Base-by-base conservation (phyloP, 2,329 filamentous ascomycete species). In the Hypomyces rosellus region DNA sequence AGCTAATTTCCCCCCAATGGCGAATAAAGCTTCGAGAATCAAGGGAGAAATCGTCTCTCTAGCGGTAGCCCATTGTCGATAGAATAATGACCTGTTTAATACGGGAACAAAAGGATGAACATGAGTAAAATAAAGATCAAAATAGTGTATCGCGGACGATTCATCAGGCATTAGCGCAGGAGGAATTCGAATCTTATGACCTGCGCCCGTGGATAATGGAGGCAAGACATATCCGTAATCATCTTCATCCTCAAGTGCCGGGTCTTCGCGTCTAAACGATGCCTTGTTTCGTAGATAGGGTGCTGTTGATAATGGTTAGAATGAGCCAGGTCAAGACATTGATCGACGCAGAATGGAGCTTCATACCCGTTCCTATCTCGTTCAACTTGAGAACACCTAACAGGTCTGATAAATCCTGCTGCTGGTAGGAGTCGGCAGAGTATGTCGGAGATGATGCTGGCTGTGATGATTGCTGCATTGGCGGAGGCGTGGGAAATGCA, bases 41-140 rank as follows among this genome's bases (percentile, higher is more conserved):
- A 97, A 74, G 1, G 92, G 91, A 0, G 93, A 96, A 30, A 97
- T 90, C 0, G 86, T 81, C n/a, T 86, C 80, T 52, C 88, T 81
- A 54, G 90, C 85, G 14, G 81, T 84, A 50, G 87, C 83, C 92
- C 92, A 97, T 69, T 96, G 90, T 40, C 89, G 84, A 62, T 93
- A 95, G 60, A 97, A 88, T 37, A 85, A 76, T 2, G 79, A 73
- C 61, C 89, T 88, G 69, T 93, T 91, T 48, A 97, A 73, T 3
- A 97, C 89, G 0, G 92, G 92, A 2, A 95, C 84, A 59, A 96
- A 97, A 0, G 91, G 91, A 62, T 97, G 93, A 33, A 96, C 87
- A 58, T 96, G 85, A 34, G 78, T 74, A 67, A 97, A 97, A 65
- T 89, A 97, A 40, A 95, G 86, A 37, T 93, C 84, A 64, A 97